Conservation (phyloP, 1,284 basidiomycete species). For the Taiwanofungus camphoratus region DNA sequence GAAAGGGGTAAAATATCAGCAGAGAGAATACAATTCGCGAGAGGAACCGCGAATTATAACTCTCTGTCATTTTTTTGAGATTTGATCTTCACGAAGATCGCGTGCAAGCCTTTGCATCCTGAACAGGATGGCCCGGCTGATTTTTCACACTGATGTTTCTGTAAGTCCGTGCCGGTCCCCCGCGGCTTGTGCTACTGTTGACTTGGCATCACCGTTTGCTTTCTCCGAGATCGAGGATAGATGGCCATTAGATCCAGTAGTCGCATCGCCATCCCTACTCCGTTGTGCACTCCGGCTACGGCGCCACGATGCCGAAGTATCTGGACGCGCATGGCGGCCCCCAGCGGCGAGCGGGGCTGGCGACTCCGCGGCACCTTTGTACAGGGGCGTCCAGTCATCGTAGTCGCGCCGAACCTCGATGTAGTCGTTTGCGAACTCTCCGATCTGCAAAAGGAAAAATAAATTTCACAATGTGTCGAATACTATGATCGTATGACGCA, state of each 20-base stretch:
- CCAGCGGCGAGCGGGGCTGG: conserved; percentile 33
- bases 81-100: no score
- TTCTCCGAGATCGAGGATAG: neutral
- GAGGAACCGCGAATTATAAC: no score
- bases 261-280: neutral
- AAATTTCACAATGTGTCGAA: neutral
- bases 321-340: conserved; percentile 42
- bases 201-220: conserved; percentile 2
- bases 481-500: conserved; percentile 29
- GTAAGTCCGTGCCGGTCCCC: no score
- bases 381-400: conserved; percentile 45
- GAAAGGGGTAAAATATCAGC: no score
- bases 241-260: neutral
- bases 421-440: conserved; percentile 74
- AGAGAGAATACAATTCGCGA: no score
- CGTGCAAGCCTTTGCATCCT: no score
- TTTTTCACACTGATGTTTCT: no score
- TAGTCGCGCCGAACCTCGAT: conserved; percentile 72
- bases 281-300: neutral
- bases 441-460: conserved; percentile 42
- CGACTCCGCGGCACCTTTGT: conserved; percentile 17
- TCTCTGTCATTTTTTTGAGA: no score
- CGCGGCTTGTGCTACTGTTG: no score
- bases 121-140: no score
- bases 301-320: conserved; percentile 16